Evolutionary conservation across 2,329 filamentous ascomycete genomes (phyloP).

Genomic region (Microthyrium microscopicum): DNA sequence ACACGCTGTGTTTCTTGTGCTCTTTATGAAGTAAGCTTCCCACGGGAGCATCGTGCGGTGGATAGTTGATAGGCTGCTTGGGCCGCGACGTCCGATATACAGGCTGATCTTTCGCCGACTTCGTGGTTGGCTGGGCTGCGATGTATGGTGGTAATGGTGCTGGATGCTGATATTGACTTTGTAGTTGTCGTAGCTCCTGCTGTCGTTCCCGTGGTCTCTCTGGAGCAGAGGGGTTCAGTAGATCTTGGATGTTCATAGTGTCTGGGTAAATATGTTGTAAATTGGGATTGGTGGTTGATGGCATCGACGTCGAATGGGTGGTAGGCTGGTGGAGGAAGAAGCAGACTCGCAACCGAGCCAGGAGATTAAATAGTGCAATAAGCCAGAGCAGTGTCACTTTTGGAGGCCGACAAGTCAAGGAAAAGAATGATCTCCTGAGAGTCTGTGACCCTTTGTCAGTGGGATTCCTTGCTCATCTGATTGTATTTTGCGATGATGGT

Average conservation of each 20-base stretch:
- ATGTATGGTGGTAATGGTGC: neutral
- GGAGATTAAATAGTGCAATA: too few relatives aligned
- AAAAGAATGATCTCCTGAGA: too few relatives aligned
- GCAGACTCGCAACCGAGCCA: neutral
- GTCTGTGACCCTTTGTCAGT: too few relatives aligned
- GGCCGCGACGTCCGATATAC: slow-evolving; percentile 44
- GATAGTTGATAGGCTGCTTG: slow-evolving; percentile 54
- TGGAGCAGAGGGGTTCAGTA: slow-evolving; percentile 5
- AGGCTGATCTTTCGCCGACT: slow-evolving; percentile 48
- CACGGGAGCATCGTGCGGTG: slow-evolving; percentile 46
- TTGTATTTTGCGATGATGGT: too few relatives aligned
- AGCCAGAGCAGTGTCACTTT: too few relatives aligned
- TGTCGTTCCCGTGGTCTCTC: neutral
- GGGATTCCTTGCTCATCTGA: too few relatives aligned
- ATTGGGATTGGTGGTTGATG: neutral
- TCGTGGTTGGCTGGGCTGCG: slow-evolving; percentile 19
- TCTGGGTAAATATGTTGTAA: neutral
- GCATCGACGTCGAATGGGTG: neutral
- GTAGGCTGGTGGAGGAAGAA: neutral
- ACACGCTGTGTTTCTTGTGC: slow-evolving; percentile 48
- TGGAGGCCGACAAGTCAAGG: too few relatives aligned
- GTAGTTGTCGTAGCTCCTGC: neutral
- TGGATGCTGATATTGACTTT: neutral
- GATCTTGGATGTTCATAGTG: slow-evolving; percentile 6
- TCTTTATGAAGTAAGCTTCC: slow-evolving; percentile 39